A percentile compares a stretch with the other conserved stretches of the same genome.
Evolutionary conservation across 129 eudicot species (phyloP).

Genomic region (Pulicaria dysenterica): DNA sequence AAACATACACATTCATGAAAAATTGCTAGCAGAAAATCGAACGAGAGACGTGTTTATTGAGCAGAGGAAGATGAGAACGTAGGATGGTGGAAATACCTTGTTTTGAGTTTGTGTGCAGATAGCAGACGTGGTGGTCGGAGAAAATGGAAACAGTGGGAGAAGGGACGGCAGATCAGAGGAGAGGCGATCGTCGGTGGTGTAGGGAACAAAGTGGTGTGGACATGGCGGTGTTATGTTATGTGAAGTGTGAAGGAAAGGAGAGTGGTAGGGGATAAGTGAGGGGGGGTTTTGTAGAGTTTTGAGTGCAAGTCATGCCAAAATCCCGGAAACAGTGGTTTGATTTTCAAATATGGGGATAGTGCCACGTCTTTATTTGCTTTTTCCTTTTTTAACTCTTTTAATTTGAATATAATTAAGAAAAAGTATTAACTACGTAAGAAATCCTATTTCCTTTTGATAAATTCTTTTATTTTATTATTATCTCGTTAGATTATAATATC

Average conservation of each 20-base stretch:
- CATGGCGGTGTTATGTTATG: background rate
- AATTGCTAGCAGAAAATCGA: background rate
- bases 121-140: background rate
- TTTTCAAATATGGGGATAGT: constrained; percentile 30
- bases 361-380: constrained; percentile 28
- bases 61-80: background rate
- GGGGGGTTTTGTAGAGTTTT: constrained; percentile 27
- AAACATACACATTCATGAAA: background rate
- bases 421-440: background rate
- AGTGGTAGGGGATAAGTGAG: constrained; percentile 1
- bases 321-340: constrained; percentile 35
- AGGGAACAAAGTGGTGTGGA: constrained; percentile 2
- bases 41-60: background rate
- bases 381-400: background rate
- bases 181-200: constrained; percentile 22
- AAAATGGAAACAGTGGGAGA: background rate
- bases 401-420: constrained; percentile 10
- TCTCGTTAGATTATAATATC: no score
- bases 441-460: no score
- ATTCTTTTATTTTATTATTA: no score
- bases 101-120: background rate
- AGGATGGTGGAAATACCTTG: constrained; percentile 14
- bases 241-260: background rate
- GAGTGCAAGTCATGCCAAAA: constrained; percentile 39
- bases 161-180: background rate